Evolutionary conservation across 345 rosid genomes (phyloP), one percentile per base, ranked within the genome.

Genomic region (Garcia nutans): DNA sequence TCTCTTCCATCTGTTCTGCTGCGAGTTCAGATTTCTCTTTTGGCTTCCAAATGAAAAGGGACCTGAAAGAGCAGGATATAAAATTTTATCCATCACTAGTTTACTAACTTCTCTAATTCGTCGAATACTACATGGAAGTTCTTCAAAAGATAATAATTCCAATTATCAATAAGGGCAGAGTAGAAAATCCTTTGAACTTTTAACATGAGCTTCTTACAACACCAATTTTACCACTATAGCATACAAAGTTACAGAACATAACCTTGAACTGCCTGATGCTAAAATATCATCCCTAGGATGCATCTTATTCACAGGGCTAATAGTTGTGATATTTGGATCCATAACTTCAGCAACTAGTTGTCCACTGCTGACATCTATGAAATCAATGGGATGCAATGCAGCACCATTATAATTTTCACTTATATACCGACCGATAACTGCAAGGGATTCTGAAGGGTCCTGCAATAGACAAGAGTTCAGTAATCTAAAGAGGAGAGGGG

Each of bases 211-310:
- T 19, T 15, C 19, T 17, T 17, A 3, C 19, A 15, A 54, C 16
- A 52, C 9, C 31, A 59, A 22, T 49, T 47, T 41, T 24, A 19
- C 24, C 52, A 63, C n/a, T 3, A 24, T 26, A 55, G n/a, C 60
- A 50, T 65, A 70, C 11, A 33, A 63, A 42, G 54, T 68, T 24
- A 68, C 8, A 54, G 63, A 74, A 47, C 57, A 69, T 0, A 80
- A 95, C 99, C 99, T 96, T 68, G 98, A 93, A 83, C 97, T 96
- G 57, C 99, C 99, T 16, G 96, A 82, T 10, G 97, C 99, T 89
- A 96, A 82, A 76, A 93, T 87, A 87, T 93, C 99, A 72, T 91
- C 99, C 5, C 92, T 85, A 6, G 99, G 97, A 81, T 96, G 98
- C 24, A 92, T 83, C 89, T 93, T 96, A 85, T 91, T 96, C 73